These are phyloP conservation scores for Solanum corneliomulleri DNA, from an alignment of 257 asterid genomes.

Conservation along the genomic window DNA sequence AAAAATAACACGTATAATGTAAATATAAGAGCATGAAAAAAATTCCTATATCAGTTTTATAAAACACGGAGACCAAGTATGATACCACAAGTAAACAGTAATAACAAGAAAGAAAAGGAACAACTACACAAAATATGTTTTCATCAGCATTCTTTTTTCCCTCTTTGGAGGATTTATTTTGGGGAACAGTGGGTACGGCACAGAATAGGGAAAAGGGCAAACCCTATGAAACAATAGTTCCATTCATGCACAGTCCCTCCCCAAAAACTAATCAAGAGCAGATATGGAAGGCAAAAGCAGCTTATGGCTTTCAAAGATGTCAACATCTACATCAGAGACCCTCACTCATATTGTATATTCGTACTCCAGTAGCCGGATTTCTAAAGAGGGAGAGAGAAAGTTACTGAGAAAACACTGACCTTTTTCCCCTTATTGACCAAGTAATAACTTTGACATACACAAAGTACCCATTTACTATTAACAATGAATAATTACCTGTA, in stretches of 20 bases:
- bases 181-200: not conserved
- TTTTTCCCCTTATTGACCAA: not conserved
- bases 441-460: not conserved
- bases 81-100: not conserved
- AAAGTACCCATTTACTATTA: not conserved
- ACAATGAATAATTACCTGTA: slow-evolving; percentile 5
- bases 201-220: not conserved
- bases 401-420: not conserved
- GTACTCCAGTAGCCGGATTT: not conserved
- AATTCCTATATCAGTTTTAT: not conserved
- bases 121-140: not conserved
- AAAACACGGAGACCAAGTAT: not conserved
- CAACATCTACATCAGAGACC: not conserved
- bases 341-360: not conserved
- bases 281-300: not conserved
- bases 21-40: not conserved
- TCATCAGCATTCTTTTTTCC: not conserved
- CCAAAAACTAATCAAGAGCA: not conserved
- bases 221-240: not conserved
- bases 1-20: not conserved
- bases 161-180: not conserved
- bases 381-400: not conserved
- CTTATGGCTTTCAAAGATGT: not conserved
- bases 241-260: not conserved
- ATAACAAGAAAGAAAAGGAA: not conserved